Conservation (phyloP, 306 rosid genomes). For the Gillenia trifoliata region DNA sequence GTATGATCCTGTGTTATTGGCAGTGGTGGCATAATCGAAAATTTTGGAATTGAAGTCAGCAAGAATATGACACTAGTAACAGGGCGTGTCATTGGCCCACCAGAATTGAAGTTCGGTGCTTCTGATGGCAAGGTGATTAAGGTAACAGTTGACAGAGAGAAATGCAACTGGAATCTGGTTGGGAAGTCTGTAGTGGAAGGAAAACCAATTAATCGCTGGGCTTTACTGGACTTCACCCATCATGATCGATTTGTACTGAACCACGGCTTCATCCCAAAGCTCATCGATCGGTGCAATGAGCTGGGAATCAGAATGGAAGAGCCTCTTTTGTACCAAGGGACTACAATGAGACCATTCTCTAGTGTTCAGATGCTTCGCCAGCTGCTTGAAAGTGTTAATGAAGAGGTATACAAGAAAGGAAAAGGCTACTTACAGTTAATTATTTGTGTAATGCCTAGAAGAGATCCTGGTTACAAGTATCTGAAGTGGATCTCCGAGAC, state of each 20-base stretch:
- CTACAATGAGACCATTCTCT: slow-evolving; percentile 43
- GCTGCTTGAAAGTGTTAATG: slow-evolving; percentile 37
- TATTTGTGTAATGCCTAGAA: slow-evolving; percentile 62
- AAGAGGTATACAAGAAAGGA: slow-evolving; percentile 13
- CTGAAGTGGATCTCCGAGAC: slow-evolving; percentile 77
- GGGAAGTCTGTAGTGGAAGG: slow-evolving; percentile 59
- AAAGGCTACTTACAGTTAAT: slow-evolving; percentile 43
- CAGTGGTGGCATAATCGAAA: slow-evolving; percentile 51
- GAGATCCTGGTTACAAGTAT: slow-evolving; percentile 53
- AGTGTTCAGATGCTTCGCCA: slow-evolving; percentile 24
- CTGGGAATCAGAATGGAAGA: slow-evolving; percentile 60
- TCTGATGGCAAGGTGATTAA: slow-evolving; percentile 36
- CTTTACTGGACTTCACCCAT: slow-evolving; percentile 50
- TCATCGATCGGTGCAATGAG: slow-evolving; percentile 35
- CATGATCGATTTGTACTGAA: slow-evolving; percentile 13
- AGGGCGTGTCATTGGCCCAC: slow-evolving; percentile 71
- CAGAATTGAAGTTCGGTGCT: slow-evolving; percentile 51
- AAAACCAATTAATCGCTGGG: slow-evolving; percentile 53
- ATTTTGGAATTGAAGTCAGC: slow-evolving; percentile 58
- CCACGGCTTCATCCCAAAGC: slow-evolving; percentile 37
- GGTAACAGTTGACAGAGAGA: slow-evolving; percentile 45
- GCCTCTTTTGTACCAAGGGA: slow-evolving; percentile 30
- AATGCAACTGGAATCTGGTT: slow-evolving; percentile 65
- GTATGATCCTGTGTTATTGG: background rate
- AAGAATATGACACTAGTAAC: slow-evolving; percentile 45